Evolutionary conservation across 768 basidiomycete genomes (phyloP).

Genomic region (Amanita jacksonii): DNA sequence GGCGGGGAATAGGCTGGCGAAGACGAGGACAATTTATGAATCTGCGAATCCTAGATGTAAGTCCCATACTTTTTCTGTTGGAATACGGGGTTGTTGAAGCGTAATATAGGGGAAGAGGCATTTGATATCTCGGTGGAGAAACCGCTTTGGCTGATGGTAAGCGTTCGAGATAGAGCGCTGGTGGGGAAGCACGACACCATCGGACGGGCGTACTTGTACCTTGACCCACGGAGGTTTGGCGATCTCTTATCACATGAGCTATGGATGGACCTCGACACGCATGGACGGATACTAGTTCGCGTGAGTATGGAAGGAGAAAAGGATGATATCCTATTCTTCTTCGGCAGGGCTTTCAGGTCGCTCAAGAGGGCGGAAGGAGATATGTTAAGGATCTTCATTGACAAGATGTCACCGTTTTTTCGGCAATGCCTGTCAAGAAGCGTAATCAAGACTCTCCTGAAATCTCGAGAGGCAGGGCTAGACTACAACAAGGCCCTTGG

Average conservation of each 20-base stretch:
- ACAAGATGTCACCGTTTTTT: conserved; percentile 98
- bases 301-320: conserved; percentile 99
- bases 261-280: conserved; percentile 84
- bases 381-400: conserved; percentile 93
- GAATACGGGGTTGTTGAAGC: conserved; percentile 9
- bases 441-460: conserved; percentile 72
- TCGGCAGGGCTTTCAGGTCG: conserved; percentile 90
- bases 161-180: conserved; percentile 82
- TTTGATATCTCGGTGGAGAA: conserved; percentile 92
- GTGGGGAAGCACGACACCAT: conserved; percentile 91
- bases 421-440: conserved; percentile 73
- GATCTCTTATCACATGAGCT: conserved; percentile 88
- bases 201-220: conserved; percentile 84
- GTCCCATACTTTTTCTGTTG: conserved; percentile 19
- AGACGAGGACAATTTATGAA: conserved; percentile 95
- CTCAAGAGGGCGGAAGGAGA: conserved; percentile 90
- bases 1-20: conserved; percentile 79
- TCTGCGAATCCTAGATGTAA: conserved; percentile 81
- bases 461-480: conserved; percentile 42
- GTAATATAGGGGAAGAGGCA: conserved; percentile 80
- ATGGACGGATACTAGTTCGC: conserved; percentile 76
- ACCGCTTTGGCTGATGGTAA: conserved; percentile 95
- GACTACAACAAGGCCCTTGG: conserved; percentile 90
- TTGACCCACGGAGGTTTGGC: conserved; percentile 81
- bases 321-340: conserved; percentile 96